Evolutionary conservation across 2,329 filamentous ascomycete genomes (phyloP), one percentile per base, ranked within the genome.

Genomic region (Colletotrichum sansevieriae): DNA sequence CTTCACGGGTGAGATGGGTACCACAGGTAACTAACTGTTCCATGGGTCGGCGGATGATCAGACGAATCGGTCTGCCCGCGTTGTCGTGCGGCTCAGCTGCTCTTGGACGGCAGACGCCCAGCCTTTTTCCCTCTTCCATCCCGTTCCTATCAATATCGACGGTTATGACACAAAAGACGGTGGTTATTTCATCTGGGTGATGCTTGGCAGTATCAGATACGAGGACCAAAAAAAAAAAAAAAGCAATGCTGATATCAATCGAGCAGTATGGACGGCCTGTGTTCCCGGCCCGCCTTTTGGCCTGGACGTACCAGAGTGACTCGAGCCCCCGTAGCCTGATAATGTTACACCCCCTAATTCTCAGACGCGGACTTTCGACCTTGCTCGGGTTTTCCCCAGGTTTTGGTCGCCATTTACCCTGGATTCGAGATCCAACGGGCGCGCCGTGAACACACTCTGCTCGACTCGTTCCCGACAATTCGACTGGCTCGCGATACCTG

Each of bases 401-500:
- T 29, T 29, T 13, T 35, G 7, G 2, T 46, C 43, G 15, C 6
- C 29, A 18, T 18, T 13, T 33, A 58, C 55, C 55, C 39, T 37
- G 1, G 55, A 58, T 41, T 41, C 12, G 39, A 57, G 12, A 18
- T 58, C 54, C 37, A 12, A 43, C 46, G 47, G 44, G 44, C 44
- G 44, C 44, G 44, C 43, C 18, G n/a, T 1, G 8, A 35, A n/a
- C 33, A 58, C 9, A 46, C 55, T 35, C 39, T 43, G 15, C 22
- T 37, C 39, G 55, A 58, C 39, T 58, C 55, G 18, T 15, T 43
- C 8, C 39, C 9, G 37, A 35, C 29, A 4, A 60, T 60, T 44
- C 44, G 9, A 60, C 57, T 60, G 57, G 57, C 20, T 39, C 57
- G 57, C 57, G 57, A 60, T 49, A 60, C 49, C 18, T 60, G 5